phyloP scores from a whole-genome alignment of 495 filamentous ascomycete genomes.

The Peziza echinospora region DNA sequence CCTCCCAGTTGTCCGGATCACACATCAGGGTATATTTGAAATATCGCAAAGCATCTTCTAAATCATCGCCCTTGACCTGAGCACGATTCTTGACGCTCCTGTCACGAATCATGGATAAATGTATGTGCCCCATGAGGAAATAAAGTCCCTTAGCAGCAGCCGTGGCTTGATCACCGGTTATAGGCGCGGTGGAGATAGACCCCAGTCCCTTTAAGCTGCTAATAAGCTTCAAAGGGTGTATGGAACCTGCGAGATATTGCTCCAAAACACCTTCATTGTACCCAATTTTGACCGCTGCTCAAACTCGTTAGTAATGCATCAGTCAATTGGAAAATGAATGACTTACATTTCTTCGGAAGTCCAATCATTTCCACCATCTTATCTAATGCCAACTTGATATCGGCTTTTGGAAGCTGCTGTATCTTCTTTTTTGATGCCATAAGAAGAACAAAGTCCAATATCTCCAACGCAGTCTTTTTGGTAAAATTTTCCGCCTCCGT shows the following conservation, averaged over 20 bases:
- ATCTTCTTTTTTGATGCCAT: conserved; percentile 67
- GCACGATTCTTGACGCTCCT: conserved; percentile 45
- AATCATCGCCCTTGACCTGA: conserved; percentile 58
- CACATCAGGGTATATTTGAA: conserved; percentile 74
- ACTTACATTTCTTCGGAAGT: conserved; percentile 20
- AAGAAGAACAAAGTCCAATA: conserved; percentile 61
- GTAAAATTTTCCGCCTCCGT: conserved; percentile 45
- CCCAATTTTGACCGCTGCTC: conserved; percentile 13
- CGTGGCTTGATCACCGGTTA: conserved; percentile 29
- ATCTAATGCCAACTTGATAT: conserved; percentile 70
- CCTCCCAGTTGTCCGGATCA: conserved; percentile 70
- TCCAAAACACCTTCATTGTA: conserved; percentile 27
- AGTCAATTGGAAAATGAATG: no score
- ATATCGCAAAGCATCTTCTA: conserved; percentile 62
- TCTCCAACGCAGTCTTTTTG: conserved; percentile 46
- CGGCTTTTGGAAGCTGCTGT: conserved; percentile 76
- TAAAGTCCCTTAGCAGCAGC: conserved; percentile 78
- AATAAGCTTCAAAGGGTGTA: conserved; percentile 65
- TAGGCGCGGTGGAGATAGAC: conserved; percentile 31
- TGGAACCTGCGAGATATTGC: conserved; percentile 51
- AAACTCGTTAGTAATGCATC: no score
- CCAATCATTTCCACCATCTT: conserved; percentile 61
- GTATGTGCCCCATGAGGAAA: conserved; percentile 71
- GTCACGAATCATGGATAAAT: conserved; percentile 67
- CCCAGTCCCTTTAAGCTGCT: conserved; percentile 56